Base-by-base conservation (phyloP, 352 stramenopile species). In the Thalassiosira oceanica region DNA sequence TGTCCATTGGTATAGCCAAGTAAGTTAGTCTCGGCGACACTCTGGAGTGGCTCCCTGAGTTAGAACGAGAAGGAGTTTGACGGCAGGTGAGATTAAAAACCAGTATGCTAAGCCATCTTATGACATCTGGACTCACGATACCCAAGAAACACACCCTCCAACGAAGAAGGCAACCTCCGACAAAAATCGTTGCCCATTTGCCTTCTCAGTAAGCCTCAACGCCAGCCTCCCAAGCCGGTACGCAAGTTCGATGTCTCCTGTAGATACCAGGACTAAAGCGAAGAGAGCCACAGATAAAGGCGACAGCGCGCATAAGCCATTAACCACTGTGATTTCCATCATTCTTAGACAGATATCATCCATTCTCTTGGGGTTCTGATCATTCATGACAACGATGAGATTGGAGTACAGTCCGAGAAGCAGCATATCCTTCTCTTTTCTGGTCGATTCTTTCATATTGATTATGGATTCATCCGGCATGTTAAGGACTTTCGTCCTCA, bases 41-140 rank as follows among this genome's bases (percentile, higher is more conserved):
- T 48, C 29, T 63, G 61, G 6, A 72, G n/a, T 26, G 61, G 61
- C 36, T 58, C 51, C 10, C 42, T 51, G 42, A 5, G n/a, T n/a
- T n/a, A n/a, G n/a, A 46, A 46, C 37, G 31, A 37, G 31, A 37
- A 37, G 31, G 31, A 37, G 31, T 13, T 37, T 37, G 31, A 37
- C 8, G 8, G 31, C n/a, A n/a, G n/a, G 31, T 13, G 31, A n/a
- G 31, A 37, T 8, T 37, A n/a, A 13, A 13, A 13, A n/a, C 7
- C 31, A 37, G n/a, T n/a, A 13, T 6, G 37, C 7, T 24, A 51
- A 51, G 18, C 28, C 42, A 51, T 8, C 18, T 29, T 29, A n/a
- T n/a, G n/a, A n/a, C n/a, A n/a, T n/a, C n/a, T 5, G 3, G 4
- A 51, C 42, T 51, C 42, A 51, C 42, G n/a, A 10, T 10, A 49